Evolutionary conservation across 208 protist genomes (phyloP).

Genomic region (Acanthamoeba castellanii): DNA sequence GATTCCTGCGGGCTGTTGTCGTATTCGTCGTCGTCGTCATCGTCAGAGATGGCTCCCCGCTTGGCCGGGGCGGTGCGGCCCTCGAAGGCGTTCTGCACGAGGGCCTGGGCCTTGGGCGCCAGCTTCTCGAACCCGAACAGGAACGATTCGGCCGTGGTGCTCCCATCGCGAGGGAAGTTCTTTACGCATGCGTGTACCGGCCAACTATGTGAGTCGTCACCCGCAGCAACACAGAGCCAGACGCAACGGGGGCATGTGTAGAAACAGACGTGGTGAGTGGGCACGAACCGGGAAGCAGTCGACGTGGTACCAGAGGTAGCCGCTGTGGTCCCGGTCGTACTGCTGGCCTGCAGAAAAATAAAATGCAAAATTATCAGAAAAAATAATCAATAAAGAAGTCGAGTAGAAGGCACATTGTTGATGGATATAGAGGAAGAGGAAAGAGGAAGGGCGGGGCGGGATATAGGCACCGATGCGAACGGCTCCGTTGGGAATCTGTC

Average conservation of each 20-base stretch:
- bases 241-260: no score
- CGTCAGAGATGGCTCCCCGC: neutral
- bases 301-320: constrained; percentile 67
- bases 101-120: neutral
- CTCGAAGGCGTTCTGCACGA: neutral
- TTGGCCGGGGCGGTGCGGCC: neutral
- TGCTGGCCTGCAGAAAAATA: constrained; percentile 9
- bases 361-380: no score
- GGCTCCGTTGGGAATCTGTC: neutral
- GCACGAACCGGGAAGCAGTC: constrained; percentile 21
- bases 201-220: neutral
- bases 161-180: constrained; percentile 47
- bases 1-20: neutral
- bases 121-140: constrained; percentile 57
- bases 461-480: neutral
- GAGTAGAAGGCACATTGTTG: neutral
- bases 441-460: neutral
- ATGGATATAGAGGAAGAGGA: neutral
- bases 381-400: neutral
- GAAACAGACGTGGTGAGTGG: no score
- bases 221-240: neutral
- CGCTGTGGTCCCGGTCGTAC: constrained; percentile 72
- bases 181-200: neutral
- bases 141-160: constrained; percentile 42
- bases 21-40: no score